phyloP scores from a whole-genome alignment of 208 protist genomes.

The Leishmania martiniquensis region DNA sequence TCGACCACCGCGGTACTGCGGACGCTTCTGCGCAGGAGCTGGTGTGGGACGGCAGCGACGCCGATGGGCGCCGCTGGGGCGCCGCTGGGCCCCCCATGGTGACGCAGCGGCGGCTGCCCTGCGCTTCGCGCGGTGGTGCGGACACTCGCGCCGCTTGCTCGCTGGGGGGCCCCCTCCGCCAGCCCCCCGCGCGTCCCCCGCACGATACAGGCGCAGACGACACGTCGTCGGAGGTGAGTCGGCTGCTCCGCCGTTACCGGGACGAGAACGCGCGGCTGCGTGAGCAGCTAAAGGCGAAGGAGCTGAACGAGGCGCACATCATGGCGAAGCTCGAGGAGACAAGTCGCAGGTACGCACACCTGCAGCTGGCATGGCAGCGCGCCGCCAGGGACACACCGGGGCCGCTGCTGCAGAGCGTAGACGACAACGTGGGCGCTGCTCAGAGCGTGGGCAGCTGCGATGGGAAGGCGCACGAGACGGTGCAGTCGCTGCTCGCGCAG shows the following conservation, averaged over 20 bases:
- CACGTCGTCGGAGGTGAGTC: constrained; percentile 20
- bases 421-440: not conserved
- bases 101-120: not conserved
- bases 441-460: not conserved
- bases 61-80: not conserved
- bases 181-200: not conserved
- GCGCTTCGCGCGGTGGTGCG: not conserved
- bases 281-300: constrained; percentile 52
- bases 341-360: not conserved
- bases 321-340: constrained; percentile 44
- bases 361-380: constrained; percentile 28
- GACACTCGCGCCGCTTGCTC: not conserved
- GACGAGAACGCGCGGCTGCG: constrained; percentile 69
- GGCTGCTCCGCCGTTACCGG: constrained; percentile 43
- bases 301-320: constrained; percentile 52
- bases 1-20: not conserved
- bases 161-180: not conserved
- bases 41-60: not conserved
- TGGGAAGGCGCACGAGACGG: constrained; percentile 12
- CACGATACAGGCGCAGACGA: not conserved
- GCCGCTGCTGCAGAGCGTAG: not conserved
- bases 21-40: not conserved
- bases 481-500: constrained; percentile 21
- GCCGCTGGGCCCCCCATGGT: not conserved
- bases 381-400: not conserved